phyloP scores from a whole-genome alignment of 2,329 filamentous ascomycete species.

The Aspergillus niger region DNA sequence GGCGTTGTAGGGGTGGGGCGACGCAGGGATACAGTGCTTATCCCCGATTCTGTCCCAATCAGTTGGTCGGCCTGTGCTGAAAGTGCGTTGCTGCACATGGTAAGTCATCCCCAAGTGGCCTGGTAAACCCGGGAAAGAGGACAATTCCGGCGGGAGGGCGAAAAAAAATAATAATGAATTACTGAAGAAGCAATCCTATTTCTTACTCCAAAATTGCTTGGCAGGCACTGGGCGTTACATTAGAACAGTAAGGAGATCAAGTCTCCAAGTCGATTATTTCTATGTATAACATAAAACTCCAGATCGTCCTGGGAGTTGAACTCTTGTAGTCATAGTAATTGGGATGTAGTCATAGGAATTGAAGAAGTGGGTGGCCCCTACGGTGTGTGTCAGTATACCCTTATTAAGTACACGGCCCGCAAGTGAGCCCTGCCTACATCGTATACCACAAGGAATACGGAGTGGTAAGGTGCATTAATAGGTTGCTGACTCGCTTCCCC shows the following conservation, averaged over 20 bases:
- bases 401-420: not conserved
- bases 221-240: constrained; percentile 4
- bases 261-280: constrained; percentile 2
- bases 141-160: not conserved
- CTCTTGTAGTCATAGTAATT: not conserved
- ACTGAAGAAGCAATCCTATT: not conserved
- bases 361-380: not conserved
- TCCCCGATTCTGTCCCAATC: constrained; percentile 23
- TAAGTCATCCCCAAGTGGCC: not conserved
- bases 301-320: not conserved
- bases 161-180: too few species aligned
- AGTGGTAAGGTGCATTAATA: not conserved
- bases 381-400: constrained; percentile 2
- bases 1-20: constrained; percentile 26
- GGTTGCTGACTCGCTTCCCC: not conserved
- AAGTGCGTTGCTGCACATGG: constrained; percentile 11
- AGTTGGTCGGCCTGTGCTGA: constrained; percentile 14
- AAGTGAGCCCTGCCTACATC: not conserved
- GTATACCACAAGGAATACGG: not conserved
- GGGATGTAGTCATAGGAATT: not conserved
- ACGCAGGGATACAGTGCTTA: constrained; percentile 34
- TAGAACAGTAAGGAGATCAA: constrained; percentile 3
- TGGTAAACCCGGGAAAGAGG: not conserved
- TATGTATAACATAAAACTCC: constrained; percentile 2
- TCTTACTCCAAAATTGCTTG: constrained; percentile 3